phyloP scores from a whole-genome alignment of 2,329 filamentous ascomycete species.

The Myriosclerotinia scirpicola region DNA sequence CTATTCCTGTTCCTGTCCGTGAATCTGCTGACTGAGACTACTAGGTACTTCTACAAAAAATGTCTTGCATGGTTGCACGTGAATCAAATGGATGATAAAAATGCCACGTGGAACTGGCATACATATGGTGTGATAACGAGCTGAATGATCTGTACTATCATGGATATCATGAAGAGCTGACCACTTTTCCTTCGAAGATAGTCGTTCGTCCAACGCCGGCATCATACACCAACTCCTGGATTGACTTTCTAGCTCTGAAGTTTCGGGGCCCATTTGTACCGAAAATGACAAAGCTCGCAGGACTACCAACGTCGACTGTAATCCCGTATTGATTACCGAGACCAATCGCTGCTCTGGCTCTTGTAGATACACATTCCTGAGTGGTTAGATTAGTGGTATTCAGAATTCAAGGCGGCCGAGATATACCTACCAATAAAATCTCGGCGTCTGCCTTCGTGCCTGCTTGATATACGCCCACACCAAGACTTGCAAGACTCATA shows the following conservation, averaged over 20 bases:
- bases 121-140: conserved; percentile 1
- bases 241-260: conserved; percentile 36
- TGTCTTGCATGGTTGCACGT: conserved; percentile 17
- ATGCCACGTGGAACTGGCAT: conserved; percentile 13
- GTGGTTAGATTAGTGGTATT: conserved; percentile 21
- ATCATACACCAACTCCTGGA: conserved; percentile 39
- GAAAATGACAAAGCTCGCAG: conserved; percentile 39
- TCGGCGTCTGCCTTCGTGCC: conserved; percentile 60
- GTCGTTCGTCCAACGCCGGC: conserved; percentile 35
- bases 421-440: conserved; percentile 54
- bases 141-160: not conserved
- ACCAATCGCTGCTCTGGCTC: conserved; percentile 39
- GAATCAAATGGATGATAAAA: conserved; percentile 10
- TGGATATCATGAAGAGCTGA: conserved; percentile 16
- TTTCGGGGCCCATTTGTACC: conserved; percentile 24
- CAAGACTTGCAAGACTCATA: conserved; percentile 59
- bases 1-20: too few species aligned
- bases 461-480: conserved; percentile 66
- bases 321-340: conserved; percentile 27
- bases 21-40: not conserved
- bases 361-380: conserved; percentile 39
- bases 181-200: conserved; percentile 31
- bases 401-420: not conserved
- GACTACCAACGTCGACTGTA: conserved; percentile 31
- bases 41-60: not conserved